phyloP scores from a whole-genome alignment of 805 yeast species.

The Lachancea lanzarotensis region DNA sequence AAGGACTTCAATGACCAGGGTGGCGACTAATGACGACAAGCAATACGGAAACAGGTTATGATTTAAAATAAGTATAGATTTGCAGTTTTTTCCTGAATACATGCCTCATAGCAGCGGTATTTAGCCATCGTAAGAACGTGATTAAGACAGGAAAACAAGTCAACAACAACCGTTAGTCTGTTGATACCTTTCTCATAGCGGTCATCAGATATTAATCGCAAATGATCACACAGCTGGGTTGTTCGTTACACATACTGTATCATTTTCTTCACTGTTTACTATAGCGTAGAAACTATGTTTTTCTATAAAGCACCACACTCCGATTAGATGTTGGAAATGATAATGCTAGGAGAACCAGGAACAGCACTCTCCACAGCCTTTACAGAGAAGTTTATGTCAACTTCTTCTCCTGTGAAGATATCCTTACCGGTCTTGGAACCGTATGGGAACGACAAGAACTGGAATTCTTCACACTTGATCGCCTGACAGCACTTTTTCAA shows the following conservation, averaged over 20 bases:
- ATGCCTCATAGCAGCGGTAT: background rate
- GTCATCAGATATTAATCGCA: no score
- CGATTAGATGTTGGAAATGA: slow-evolving; percentile 53
- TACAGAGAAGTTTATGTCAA: slow-evolving; percentile 51
- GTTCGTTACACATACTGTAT: background rate
- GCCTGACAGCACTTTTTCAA: slow-evolving; percentile 61
- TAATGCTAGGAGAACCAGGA: slow-evolving; percentile 91
- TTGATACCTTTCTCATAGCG: no score
- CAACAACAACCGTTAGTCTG: no score
- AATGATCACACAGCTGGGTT: no score
- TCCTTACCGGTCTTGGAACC: slow-evolving; percentile 61
- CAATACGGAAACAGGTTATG: background rate
- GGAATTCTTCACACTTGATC: slow-evolving; percentile 47
- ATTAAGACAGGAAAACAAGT: no score
- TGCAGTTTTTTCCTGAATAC: background rate
- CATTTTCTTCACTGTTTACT: background rate
- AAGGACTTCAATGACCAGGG: slow-evolving; percentile 9
- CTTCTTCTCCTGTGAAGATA: slow-evolving; percentile 60
- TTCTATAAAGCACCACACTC: background rate
- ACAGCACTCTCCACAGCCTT: slow-evolving; percentile 76
- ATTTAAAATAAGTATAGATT: background rate
- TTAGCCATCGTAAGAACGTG: background rate
- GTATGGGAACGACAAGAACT: slow-evolving; percentile 55
- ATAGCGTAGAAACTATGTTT: background rate
- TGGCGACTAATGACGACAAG: background rate